A percentile compares a stretch with the other conserved stretches of the same genome.
Evolutionary conservation across 352 stramenopile species (phyloP).

Genomic region (Blastocystis sp.): DNA sequence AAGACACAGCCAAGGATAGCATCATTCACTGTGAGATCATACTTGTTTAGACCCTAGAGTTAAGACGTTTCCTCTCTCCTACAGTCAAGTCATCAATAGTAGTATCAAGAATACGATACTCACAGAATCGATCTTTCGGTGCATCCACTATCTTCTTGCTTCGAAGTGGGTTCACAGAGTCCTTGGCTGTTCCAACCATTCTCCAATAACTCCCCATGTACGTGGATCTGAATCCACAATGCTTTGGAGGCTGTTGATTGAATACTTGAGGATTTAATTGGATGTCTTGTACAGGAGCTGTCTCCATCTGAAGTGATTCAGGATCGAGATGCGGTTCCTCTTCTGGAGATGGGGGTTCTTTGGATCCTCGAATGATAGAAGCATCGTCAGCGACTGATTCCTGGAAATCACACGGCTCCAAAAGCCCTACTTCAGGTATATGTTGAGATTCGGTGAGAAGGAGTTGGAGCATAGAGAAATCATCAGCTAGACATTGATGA

Average conservation of each 20-base stretch:
- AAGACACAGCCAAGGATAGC: constrained; percentile 9
- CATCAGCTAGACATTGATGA: constrained; percentile 30
- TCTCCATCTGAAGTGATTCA: constrained; percentile 14
- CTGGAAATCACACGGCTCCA: background rate
- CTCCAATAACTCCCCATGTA: constrained; percentile 22
- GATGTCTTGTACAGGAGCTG: constrained; percentile 2
- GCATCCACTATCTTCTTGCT: constrained; percentile 23
- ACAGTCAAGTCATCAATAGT: constrained; percentile 4
- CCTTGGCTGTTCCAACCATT: constrained; percentile 29
- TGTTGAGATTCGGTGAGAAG: constrained; percentile 27
- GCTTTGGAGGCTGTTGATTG: background rate
- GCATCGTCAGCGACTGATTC: background rate
- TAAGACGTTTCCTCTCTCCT: background rate
- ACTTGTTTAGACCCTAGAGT: background rate
- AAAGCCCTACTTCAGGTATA: background rate
- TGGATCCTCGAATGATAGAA: background rate
- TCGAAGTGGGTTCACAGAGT: constrained; percentile 6
- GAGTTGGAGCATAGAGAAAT: constrained; percentile 16
- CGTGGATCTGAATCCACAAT: constrained; percentile 11
- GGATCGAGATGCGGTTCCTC: background rate
- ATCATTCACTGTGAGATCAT: constrained; percentile 45
- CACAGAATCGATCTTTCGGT: background rate
- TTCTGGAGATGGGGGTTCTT: background rate
- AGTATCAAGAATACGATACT: background rate
- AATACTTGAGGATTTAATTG: background rate